Conservation (phyloP, 2,329 filamentous ascomycete genomes). For the Colletotrichum tamarilloi region DNA sequence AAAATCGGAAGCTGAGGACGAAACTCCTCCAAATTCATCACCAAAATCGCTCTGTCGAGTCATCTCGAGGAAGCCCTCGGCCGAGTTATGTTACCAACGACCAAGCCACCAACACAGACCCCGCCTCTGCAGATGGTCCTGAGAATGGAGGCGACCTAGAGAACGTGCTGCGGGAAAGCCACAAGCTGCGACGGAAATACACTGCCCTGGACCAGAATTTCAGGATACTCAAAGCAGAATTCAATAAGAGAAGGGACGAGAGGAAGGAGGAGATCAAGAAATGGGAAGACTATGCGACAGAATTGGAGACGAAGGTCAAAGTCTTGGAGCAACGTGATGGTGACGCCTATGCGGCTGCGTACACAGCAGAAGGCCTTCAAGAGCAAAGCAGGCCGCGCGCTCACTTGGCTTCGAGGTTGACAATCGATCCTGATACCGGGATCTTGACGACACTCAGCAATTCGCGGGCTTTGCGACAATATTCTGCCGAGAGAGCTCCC, state of each 20-base stretch:
- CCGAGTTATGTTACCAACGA: slow-evolving; percentile 3
- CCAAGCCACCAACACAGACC: slow-evolving; percentile 25
- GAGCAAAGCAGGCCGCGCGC: slow-evolving; percentile 20
- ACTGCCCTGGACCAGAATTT: slow-evolving; percentile 53
- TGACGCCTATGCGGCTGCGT: slow-evolving; percentile 16
- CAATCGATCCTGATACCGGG: slow-evolving; percentile 20
- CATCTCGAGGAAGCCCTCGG: slow-evolving; percentile 14
- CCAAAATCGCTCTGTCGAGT: slow-evolving; percentile 15
- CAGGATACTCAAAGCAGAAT: slow-evolving; percentile 51
- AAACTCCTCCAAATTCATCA: slow-evolving; percentile 47
- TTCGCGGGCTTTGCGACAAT: not conserved
- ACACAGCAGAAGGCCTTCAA: not conserved
- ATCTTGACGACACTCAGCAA: not conserved
- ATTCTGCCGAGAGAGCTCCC: not conserved
- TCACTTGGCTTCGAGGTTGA: slow-evolving; percentile 19
- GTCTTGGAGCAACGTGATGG: slow-evolving; percentile 52
- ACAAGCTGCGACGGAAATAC: slow-evolving; percentile 53
- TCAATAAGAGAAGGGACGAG: slow-evolving; percentile 54
- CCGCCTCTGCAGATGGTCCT: not conserved
- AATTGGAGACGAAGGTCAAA: slow-evolving; percentile 55
- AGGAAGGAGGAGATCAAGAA: slow-evolving; percentile 54
- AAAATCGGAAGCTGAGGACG: slow-evolving; percentile 54
- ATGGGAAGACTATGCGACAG: slow-evolving; percentile 59
- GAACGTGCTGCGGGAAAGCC: slow-evolving; percentile 22
- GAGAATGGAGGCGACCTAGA: not conserved